These are phyloP conservation scores for Leucogyrophana mollusca DNA, from an alignment of 768 basidiomycete genomes.

Conservation along the genomic window DNA sequence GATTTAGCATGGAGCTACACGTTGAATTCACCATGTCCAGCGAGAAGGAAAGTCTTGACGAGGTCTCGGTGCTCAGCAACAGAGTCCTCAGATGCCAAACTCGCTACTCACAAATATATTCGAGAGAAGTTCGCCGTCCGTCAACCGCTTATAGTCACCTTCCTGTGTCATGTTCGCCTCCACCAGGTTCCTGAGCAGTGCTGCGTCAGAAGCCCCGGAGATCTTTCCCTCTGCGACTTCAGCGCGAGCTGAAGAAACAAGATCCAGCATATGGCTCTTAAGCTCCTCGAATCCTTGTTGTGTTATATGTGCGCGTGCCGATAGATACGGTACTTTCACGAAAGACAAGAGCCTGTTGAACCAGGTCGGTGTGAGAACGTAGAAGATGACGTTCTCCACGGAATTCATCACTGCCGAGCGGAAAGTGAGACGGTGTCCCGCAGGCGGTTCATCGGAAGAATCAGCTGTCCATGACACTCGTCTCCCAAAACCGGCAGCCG, in stretches of 20 bases:
- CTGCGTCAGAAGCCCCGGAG: conserved; percentile 25
- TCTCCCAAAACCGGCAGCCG: conserved; percentile 42
- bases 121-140: conserved; percentile 46
- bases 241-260: conserved; percentile 37
- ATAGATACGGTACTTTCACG: conserved; percentile 35
- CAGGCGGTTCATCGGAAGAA: conserved; percentile 17
- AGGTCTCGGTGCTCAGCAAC: neutral
- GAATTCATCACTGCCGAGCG: conserved; percentile 30
- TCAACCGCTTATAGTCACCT: conserved; percentile 28
- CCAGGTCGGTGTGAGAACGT: conserved; percentile 33
- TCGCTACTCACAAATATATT: conserved; percentile 42
- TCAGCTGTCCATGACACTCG: conserved; percentile 34
- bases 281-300: conserved; percentile 36
- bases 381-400: conserved; percentile 23
- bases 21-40: conserved; percentile 42
- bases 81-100: neutral
- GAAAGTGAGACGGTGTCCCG: conserved; percentile 35
- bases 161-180: conserved; percentile 45
- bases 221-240: conserved; percentile 29
- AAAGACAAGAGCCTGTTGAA: conserved; percentile 21
- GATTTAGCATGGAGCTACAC: neutral
- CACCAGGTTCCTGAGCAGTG: conserved; percentile 44
- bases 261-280: conserved; percentile 37
- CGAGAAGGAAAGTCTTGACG: conserved; percentile 42
- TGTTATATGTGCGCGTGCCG: conserved; percentile 27